Evolutionary conservation across 164 flowering plant genomes (phyloP).

Genomic region (Houttuynia cordata): DNA sequence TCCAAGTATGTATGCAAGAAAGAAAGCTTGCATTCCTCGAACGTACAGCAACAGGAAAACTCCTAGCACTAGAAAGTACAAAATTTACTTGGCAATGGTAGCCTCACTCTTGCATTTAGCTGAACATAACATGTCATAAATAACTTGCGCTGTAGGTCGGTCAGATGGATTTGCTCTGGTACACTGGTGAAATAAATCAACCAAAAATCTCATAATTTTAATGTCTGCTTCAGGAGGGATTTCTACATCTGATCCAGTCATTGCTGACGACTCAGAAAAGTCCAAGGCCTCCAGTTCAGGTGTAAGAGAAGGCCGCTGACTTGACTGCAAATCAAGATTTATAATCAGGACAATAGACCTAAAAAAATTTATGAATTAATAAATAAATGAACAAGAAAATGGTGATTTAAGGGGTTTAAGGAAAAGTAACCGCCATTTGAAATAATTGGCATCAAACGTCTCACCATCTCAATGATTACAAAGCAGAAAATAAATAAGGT

Average conservation of each 20-base stretch:
- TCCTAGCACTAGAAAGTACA: too few relatives aligned
- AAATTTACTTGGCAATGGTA: background rate
- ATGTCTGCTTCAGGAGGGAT: constrained; percentile 18
- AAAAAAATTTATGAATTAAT: too few relatives aligned
- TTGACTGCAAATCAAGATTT: constrained; percentile 28
- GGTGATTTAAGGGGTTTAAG: too few relatives aligned
- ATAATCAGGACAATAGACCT: too few relatives aligned
- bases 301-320: constrained; percentile 54
- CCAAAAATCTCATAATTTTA: constrained; percentile 37
- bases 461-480: too few relatives aligned
- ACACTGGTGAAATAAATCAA: constrained; percentile 46
- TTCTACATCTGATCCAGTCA: constrained; percentile 15
- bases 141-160: constrained; percentile 52
- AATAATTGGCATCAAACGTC: too few relatives aligned
- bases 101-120: background rate
- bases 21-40: too few relatives aligned
- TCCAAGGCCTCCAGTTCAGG: constrained; percentile 42
- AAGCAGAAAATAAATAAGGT: too few relatives aligned
- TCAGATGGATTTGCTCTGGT: constrained; percentile 48
- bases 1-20: too few relatives aligned
- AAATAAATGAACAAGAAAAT: too few relatives aligned
- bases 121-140: background rate
- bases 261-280: constrained; percentile 13
- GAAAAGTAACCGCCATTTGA: too few relatives aligned
- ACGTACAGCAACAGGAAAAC: too few relatives aligned